phyloP scores from a whole-genome alignment of 768 basidiomycete genomes.

The Russula abietina region DNA sequence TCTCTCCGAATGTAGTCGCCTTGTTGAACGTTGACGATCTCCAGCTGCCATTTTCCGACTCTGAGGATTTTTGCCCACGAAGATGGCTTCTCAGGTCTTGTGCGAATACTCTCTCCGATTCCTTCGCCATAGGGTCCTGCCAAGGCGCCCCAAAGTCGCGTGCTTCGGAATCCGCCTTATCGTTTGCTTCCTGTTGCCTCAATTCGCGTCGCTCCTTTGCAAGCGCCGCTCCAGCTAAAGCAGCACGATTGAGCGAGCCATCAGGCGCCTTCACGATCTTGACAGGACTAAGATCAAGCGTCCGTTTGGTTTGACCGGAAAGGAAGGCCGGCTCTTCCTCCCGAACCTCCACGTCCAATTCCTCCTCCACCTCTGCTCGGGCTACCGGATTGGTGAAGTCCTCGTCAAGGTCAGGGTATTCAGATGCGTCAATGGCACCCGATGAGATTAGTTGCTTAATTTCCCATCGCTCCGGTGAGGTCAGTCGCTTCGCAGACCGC shows the following conservation, averaged over 20 bases:
- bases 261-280: constrained; percentile 99
- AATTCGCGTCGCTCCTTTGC: constrained; percentile 94
- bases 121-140: constrained; percentile 96
- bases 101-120: constrained; percentile 81
- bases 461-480: constrained; percentile 98
- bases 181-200: constrained; percentile 90
- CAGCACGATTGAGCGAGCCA: constrained; percentile 92
- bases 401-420: constrained; percentile 90
- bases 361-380: constrained; percentile 88
- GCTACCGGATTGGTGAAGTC: constrained; percentile 71
- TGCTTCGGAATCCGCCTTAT: constrained; percentile 88
- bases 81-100: constrained; percentile 83
- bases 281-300: constrained; percentile 91
- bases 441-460: constrained; percentile 98
- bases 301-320: constrained; percentile 92
- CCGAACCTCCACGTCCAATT: constrained; percentile 92
- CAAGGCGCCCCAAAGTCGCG: constrained; percentile 94
- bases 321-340: constrained; percentile 97
- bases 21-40: constrained; percentile 91
- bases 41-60: constrained; percentile 69
- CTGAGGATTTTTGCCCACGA: constrained; percentile 75
- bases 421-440: constrained; percentile 84
- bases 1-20: constrained; percentile 91
- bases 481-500: constrained; percentile 81
- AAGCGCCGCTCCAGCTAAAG: constrained; percentile 85